Base-by-base conservation (phyloP, 768 basidiomycete genomes). In the Leucogyrophana mollusca region DNA sequence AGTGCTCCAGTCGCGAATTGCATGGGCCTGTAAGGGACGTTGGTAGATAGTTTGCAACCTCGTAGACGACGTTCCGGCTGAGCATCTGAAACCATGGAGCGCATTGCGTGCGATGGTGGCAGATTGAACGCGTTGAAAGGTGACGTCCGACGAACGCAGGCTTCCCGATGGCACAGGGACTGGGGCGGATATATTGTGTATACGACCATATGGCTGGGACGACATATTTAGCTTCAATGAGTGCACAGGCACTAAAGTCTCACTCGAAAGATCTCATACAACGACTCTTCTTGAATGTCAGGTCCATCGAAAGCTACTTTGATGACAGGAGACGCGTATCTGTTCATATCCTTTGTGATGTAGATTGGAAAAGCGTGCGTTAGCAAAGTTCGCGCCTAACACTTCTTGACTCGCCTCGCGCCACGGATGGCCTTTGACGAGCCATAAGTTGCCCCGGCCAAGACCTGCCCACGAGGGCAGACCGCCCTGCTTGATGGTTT, bases 241-340 rank as follows among this genome's bases (percentile, higher is more conserved):
- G 38, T 22, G 33, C 9, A 42, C 33, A 30, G n/a, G 27, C 37
- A 9, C 17, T 23, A 34, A 44, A 40, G 13, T 65, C 82, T 53
- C 66, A 90, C 91, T 40, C 93, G 76, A 48, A 93, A 80, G 18
- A 91, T 65, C 21, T 83, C 71, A 59, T 92, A 97, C 0, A 95
- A 68, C 1, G 73, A 61, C 64, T 94, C 89, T 56, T 94, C 90
- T 22, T 78, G 76, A 2, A 94, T 69, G 58, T 96, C 94, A 1
- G 91, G 86, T 0, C 95, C 95, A 24, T 95, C 89, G 54, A 95
- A 97, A 5, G 79, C 68, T n/a, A 95, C 78, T 48, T 80, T 79
- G 41, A 97, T 58, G 8, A 86, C 73, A 3, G 74, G 70, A 16
- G 87, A 86, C 0, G 92, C 84, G 61, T 82, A 95, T 43, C 89